Percentiles rank a stretch among this genome's conserved stretches.
Evolutionary conservation across 192 early-diverging fungal genomes (phyloP).

Genomic region (Neocallimastix lanati): DNA sequence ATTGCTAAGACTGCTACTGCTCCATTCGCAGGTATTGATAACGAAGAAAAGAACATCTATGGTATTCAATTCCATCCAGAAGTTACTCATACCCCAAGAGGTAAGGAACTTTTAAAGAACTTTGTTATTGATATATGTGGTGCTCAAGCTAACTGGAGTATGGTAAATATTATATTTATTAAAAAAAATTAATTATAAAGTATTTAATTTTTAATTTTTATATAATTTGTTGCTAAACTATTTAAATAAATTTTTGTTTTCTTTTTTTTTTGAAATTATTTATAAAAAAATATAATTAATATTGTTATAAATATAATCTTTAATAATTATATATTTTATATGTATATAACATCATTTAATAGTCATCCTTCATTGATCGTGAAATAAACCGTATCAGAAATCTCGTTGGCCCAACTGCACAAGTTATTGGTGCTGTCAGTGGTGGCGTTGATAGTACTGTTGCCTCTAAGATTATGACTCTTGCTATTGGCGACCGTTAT

Average conservation of each 20-base stretch:
- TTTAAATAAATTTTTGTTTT: no score
- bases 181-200: no score
- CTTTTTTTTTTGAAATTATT: no score
- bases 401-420: slow-evolving; percentile 75
- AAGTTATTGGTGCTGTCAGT: slow-evolving; percentile 90
- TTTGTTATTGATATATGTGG: slow-evolving; percentile 84
- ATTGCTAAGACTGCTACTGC: slow-evolving; percentile 76
- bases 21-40: slow-evolving; percentile 75
- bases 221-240: no score
- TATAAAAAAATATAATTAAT: no score
- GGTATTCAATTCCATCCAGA: slow-evolving; percentile 99
- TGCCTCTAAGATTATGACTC: slow-evolving; percentile 88
- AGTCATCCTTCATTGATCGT: slow-evolving; percentile 77
- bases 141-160: slow-evolving; percentile 78
- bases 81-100: slow-evolving; percentile 87
- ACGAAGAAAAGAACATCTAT: slow-evolving; percentile 61
- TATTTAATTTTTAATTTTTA: no score
- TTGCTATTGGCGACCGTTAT: slow-evolving; percentile 87
- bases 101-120: slow-evolving; percentile 68
- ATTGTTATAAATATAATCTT: no score
- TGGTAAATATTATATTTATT: slow-evolving; percentile 49
- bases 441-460: slow-evolving; percentile 96
- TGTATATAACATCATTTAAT: no score
- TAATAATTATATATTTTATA: no score
- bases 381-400: slow-evolving; percentile 83